A percentile compares a stretch with the other conserved stretches of the same genome.
These are phyloP conservation scores for Rhodocollybia butyracea DNA, from an alignment of 768 basidiomycete genomes.

Conservation along the genomic window DNA sequence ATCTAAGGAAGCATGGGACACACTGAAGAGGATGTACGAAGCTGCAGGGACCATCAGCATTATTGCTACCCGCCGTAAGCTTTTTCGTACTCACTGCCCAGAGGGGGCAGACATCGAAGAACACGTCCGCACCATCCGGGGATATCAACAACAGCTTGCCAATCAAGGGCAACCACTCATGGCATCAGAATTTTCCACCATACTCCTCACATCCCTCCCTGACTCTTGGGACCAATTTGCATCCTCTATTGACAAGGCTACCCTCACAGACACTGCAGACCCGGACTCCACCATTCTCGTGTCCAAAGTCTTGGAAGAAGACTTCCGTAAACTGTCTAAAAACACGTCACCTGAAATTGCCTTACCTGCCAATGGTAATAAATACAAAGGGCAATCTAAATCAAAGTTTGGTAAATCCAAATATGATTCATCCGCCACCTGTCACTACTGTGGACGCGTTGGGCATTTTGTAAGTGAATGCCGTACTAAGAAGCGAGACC, in stretches of 20 bases:
- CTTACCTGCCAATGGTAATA: not conserved
- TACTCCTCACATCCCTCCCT: conserved; percentile 28
- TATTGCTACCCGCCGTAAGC: conserved; percentile 19
- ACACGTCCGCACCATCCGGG: conserved; percentile 25
- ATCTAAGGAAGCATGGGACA: conserved; percentile 24
- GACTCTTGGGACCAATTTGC: conserved; percentile 31
- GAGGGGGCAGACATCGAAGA: conserved; percentile 28
- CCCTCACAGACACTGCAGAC: not conserved
- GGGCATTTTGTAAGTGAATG: too few species aligned
- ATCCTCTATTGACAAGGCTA: conserved; percentile 9
- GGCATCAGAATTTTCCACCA: conserved; percentile 27
- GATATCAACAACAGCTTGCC: conserved; percentile 19
- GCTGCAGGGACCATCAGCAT: conserved; percentile 24
- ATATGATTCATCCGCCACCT: too few species aligned
- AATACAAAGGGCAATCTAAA: not conserved
- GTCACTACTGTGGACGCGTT: too few species aligned
- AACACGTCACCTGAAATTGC: conserved; percentile 7
- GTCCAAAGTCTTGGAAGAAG: conserved; percentile 22
- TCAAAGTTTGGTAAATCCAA: not conserved
- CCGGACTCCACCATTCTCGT: conserved; percentile 17
- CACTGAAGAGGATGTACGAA: conserved; percentile 26
- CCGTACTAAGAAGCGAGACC: too few species aligned
- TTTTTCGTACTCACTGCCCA: conserved; percentile 22
- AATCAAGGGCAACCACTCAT: conserved; percentile 17
- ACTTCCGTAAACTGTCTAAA: conserved; percentile 10